Conservation (phyloP, 23 red algal species). For the Chondrus crispus region DNA sequence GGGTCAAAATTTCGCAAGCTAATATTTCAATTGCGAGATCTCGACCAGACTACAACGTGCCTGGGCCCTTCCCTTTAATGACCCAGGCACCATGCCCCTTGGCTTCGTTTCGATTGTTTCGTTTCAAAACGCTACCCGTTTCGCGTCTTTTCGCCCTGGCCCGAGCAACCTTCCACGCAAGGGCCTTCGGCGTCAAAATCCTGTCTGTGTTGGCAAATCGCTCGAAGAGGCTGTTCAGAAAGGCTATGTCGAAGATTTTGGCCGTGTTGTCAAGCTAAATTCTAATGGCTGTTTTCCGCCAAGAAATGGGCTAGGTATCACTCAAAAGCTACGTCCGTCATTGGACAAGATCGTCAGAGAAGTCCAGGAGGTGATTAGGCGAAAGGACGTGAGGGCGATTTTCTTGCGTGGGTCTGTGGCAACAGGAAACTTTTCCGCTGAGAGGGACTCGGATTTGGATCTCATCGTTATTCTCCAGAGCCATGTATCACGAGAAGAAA, state of each 20-base stretch:
- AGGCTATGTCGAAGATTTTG: constrained; percentile 44
- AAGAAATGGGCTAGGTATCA: not conserved
- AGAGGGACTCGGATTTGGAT: constrained; percentile 46
- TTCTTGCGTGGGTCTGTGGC: constrained; percentile 44
- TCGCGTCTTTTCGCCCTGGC: not conserved
- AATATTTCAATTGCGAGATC: no score
- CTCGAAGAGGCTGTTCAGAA: constrained; percentile 29
- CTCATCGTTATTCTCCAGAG: constrained; percentile 18
- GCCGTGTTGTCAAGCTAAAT: constrained; percentile 5
- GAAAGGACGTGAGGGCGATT: not conserved
- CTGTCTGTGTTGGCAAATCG: not conserved
- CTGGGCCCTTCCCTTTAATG: no score
- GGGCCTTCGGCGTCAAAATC: not conserved
- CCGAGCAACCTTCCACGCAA: not conserved
- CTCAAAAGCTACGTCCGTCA: not conserved
- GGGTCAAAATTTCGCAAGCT: no score
- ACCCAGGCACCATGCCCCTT: no score
- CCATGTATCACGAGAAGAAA: not conserved
- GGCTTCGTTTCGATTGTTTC: no score
- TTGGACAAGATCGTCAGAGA: not conserved
- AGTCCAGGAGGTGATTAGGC: not conserved
- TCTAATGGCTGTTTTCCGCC: not conserved
- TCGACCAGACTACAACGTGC: no score
- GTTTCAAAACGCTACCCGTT: not conserved
- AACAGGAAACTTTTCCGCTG: not conserved